Evolutionary conservation across 352 stramenopile genomes (phyloP).

Genomic region (Pythium utonaiense): DNA sequence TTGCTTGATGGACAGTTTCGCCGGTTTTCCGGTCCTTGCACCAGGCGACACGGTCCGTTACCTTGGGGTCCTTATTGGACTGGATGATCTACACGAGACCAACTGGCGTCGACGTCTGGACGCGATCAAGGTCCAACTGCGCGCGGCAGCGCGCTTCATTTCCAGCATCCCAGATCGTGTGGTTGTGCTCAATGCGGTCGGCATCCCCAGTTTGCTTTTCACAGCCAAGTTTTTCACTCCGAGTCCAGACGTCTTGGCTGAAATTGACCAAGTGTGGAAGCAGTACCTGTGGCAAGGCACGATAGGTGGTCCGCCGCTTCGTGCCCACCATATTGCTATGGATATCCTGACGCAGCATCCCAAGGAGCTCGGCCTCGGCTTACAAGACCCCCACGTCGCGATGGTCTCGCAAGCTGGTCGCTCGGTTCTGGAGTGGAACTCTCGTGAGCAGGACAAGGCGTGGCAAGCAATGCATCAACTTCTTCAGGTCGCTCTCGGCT

Average conservation of each 20-base stretch:
- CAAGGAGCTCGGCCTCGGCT: not conserved
- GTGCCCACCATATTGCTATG: not conserved
- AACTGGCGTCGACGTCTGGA: too few relatives aligned
- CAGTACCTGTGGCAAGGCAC: not conserved
- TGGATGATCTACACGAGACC: not conserved
- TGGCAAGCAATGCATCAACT: not conserved
- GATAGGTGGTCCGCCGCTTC: not conserved
- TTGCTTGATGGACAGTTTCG: not conserved
- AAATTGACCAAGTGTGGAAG: not conserved
- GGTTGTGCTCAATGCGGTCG: too few relatives aligned
- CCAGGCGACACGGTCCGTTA: slow-evolving; percentile 2
- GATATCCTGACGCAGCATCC: not conserved
- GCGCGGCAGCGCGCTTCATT: not conserved
- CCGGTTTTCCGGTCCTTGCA: slow-evolving; percentile 7
- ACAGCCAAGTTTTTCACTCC: slow-evolving; percentile 11
- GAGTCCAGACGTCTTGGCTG: not conserved
- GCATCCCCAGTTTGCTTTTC: slow-evolving; percentile 10
- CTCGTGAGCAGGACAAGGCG: not conserved
- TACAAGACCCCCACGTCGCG: not conserved
- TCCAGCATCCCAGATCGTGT: slow-evolving; percentile 1
- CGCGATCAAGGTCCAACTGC: too few relatives aligned
- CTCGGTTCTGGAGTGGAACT: not conserved
- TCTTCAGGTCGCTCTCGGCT: not conserved
- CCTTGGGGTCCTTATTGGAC: slow-evolving; percentile 12
- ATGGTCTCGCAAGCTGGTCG: not conserved